phyloP scores from a whole-genome alignment of 75 land plant species.

The Pinus tabuliformis region DNA sequence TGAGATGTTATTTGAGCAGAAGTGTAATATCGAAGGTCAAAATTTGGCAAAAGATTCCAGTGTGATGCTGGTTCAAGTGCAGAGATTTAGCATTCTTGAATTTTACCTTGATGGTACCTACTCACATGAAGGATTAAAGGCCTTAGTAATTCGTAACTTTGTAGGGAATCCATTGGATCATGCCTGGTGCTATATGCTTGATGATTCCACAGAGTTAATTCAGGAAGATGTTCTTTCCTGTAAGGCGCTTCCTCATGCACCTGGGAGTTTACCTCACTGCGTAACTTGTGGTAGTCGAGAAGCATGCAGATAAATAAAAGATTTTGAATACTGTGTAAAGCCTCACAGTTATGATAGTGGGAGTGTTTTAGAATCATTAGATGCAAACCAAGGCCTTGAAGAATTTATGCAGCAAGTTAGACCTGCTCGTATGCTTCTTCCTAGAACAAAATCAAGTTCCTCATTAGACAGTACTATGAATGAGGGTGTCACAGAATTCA shows the following conservation, averaged over 20 bases:
- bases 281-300: slow-evolving; percentile 73
- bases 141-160: slow-evolving; percentile 69
- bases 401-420: slow-evolving; percentile 60
- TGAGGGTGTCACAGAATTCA: slow-evolving; percentile 12
- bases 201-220: slow-evolving; percentile 77
- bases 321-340: slow-evolving; percentile 71
- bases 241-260: slow-evolving; percentile 61
- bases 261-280: slow-evolving; percentile 77
- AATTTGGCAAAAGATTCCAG: too few species aligned
- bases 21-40: too few species aligned
- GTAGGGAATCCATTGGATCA: slow-evolving; percentile 49
- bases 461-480: not conserved
- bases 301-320: slow-evolving; percentile 78
- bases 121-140: slow-evolving; percentile 21
- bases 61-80: too few species aligned
- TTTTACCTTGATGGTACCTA: too few species aligned
- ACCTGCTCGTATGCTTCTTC: slow-evolving; percentile 51
- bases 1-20: too few species aligned
- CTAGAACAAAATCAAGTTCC: slow-evolving; percentile 12
- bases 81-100: too few species aligned
- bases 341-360: not conserved
- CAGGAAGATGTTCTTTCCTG: slow-evolving; percentile 74
- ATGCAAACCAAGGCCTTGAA: slow-evolving; percentile 29
- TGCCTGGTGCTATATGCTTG: slow-evolving; percentile 88
- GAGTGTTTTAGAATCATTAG: slow-evolving; percentile 3